Conservation (phyloP, 192 early-diverging fungal genomes). For the Entomortierella chlamydospora region DNA sequence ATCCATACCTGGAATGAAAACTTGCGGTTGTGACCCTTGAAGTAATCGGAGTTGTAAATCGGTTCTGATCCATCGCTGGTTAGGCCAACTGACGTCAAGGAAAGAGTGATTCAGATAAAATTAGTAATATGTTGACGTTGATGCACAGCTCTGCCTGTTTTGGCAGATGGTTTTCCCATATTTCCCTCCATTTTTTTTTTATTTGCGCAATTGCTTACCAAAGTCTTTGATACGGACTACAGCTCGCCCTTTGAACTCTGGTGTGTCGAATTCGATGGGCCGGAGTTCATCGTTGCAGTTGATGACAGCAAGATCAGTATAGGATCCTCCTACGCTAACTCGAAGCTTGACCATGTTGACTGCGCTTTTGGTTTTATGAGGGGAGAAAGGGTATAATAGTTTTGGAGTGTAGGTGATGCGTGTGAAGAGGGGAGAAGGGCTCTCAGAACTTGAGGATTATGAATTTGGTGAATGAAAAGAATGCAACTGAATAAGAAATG, state of each 20-base stretch:
- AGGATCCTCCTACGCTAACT: slow-evolving; percentile 45
- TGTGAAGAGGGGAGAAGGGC: too few species aligned
- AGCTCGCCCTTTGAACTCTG: slow-evolving; percentile 51
- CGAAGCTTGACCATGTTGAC: slow-evolving; percentile 45
- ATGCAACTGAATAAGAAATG: too few species aligned
- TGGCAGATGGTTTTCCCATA: too few species aligned
- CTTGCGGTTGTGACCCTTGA: slow-evolving; percentile 50
- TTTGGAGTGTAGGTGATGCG: too few species aligned
- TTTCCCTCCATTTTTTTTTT: slow-evolving; percentile 11
- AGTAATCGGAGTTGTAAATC: slow-evolving; percentile 42
- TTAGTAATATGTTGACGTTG: too few species aligned
- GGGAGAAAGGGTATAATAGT: background rate
- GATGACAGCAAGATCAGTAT: slow-evolving; percentile 39
- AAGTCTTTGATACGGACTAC: slow-evolving; percentile 55
- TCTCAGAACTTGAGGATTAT: background rate
- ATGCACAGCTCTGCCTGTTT: too few species aligned
- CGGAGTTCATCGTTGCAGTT: slow-evolving; percentile 54
- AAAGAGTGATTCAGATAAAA: too few species aligned
- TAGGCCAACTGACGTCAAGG: slow-evolving; percentile 31
- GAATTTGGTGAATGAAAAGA: too few species aligned
- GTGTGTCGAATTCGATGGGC: slow-evolving; percentile 47
- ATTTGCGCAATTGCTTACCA: slow-evolving; percentile 19
- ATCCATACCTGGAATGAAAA: slow-evolving; percentile 51
- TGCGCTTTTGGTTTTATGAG: background rate
- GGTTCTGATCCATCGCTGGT: slow-evolving; percentile 50